Percentiles rank a stretch among this genome's conserved stretches.
Conservation (phyloP, 2,329 filamentous ascomycete genomes). For the Aureobasidium subglaciale region DNA sequence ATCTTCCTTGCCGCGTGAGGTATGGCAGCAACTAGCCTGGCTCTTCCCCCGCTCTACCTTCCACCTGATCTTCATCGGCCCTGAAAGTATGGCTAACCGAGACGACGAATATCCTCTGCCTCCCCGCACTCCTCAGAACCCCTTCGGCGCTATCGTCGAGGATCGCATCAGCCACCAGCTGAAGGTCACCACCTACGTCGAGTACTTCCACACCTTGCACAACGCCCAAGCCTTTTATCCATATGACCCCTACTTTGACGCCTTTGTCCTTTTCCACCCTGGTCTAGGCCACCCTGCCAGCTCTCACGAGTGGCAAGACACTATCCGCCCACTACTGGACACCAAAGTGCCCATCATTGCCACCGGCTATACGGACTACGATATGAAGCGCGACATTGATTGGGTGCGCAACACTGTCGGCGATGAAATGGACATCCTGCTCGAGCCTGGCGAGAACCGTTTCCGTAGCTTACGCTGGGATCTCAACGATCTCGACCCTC, state of each 20-base stretch:
- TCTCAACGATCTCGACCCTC: conserved; percentile 87
- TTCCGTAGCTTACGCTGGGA: conserved; percentile 97
- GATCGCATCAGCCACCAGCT: conserved; percentile 79
- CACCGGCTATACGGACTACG: conserved; percentile 91
- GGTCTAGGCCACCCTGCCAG: conserved; percentile 90
- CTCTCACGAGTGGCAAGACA: conserved; percentile 89
- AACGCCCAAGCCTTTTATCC: conserved; percentile 84
- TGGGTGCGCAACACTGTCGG: conserved; percentile 81
- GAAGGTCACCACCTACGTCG: conserved; percentile 96
- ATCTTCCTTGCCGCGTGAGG: conserved; percentile 85
- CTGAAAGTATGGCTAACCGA: conserved; percentile 90
- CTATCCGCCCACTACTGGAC: conserved; percentile 79
- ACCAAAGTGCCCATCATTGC: conserved; percentile 93
- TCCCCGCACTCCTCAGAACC: conserved; percentile 74
- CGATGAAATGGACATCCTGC: conserved; percentile 84
- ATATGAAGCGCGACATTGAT: conserved; percentile 86
- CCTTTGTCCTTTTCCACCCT: conserved; percentile 94
- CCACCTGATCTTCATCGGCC: conserved; percentile 89
- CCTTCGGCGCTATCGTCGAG: conserved; percentile 89
- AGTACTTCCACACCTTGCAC: conserved; percentile 97
- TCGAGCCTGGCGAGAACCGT: conserved; percentile 87
- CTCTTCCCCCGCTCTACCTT: conserved; percentile 89
- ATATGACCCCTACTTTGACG: conserved; percentile 97
- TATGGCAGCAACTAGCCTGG: conserved; percentile 90
- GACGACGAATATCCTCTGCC: conserved; percentile 90